These are phyloP conservation scores for Sclerotinia minor DNA, from an alignment of 2,329 filamentous ascomycete species.

Conservation along the genomic window DNA sequence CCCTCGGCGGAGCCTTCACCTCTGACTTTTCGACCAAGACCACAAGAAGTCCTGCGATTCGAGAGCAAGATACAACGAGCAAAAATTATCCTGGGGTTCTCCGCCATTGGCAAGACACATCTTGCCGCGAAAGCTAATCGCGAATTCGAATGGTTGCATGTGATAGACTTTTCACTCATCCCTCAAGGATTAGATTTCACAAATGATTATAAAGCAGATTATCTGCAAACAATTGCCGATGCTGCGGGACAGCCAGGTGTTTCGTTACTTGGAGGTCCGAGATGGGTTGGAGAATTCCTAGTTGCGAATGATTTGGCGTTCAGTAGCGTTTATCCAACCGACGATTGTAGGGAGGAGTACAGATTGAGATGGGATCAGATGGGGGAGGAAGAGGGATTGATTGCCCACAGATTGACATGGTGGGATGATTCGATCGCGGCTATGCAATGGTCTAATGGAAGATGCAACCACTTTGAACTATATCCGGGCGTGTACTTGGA, in stretches of 20 bases:
- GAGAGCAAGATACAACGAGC: neutral
- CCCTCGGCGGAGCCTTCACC: neutral
- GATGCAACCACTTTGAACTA: constrained; percentile 21
- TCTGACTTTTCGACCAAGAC: neutral
- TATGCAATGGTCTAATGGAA: constrained; percentile 15
- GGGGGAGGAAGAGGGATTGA: constrained; percentile 12
- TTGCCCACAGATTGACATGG: constrained; percentile 14
- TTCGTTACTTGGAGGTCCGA: constrained; percentile 15
- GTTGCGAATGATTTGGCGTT: constrained; percentile 7
- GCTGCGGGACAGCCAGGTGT: constrained; percentile 17
- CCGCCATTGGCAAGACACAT: constrained; percentile 20
- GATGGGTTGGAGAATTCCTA: constrained; percentile 22
- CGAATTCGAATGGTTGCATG: constrained; percentile 22
- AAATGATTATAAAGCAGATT: neutral
- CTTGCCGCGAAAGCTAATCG: constrained; percentile 21
- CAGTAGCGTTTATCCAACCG: constrained; percentile 18
- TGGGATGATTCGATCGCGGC: constrained; percentile 18
- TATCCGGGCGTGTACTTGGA: constrained; percentile 4
- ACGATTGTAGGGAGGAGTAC: constrained; percentile 18
- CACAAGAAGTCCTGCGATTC: neutral
- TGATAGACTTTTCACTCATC: constrained; percentile 21
- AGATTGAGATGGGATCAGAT: constrained; percentile 19
- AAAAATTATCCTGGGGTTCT: constrained; percentile 17
- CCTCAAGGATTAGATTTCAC: constrained; percentile 10
- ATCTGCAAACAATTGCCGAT: constrained; percentile 13